These are phyloP conservation scores for Triticum timopheevii DNA, from an alignment of 176 grass and related monocot genomes.

Conservation along the genomic window DNA sequence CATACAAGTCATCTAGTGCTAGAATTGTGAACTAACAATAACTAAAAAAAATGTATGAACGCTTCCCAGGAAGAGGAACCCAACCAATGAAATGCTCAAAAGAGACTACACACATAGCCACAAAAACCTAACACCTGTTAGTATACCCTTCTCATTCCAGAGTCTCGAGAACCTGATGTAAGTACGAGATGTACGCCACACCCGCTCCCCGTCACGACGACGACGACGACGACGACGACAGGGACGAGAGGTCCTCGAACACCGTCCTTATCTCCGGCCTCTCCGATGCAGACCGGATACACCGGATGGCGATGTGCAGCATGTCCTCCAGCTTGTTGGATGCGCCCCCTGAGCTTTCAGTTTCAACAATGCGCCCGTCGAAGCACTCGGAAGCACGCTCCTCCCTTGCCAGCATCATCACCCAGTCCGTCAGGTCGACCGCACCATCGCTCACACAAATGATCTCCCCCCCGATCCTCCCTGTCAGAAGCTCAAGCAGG, in stretches of 20 bases:
- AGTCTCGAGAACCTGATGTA: slow-evolving; percentile 18
- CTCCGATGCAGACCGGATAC: slow-evolving; percentile 70
- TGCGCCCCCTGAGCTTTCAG: slow-evolving; percentile 20
- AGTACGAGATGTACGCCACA: slow-evolving; percentile 65
- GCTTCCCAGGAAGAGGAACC: slow-evolving; percentile 19
- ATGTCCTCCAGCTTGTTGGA: slow-evolving; percentile 56
- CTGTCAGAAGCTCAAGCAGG: slow-evolving; percentile 80
- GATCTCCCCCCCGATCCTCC: slow-evolving; percentile 75
- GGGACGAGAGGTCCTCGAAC: slow-evolving; percentile 72
- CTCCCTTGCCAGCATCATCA: slow-evolving; percentile 66
- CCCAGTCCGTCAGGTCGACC: slow-evolving; percentile 91
- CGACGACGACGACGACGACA: slow-evolving; percentile 3
- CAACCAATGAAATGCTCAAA: slow-evolving; percentile 40
- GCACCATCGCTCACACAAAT: slow-evolving; percentile 64
- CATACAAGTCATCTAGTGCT: slow-evolving; percentile 32
- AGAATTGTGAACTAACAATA: slow-evolving; percentile 21
- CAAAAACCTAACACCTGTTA: slow-evolving; percentile 57
- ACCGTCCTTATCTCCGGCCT: slow-evolving; percentile 78
- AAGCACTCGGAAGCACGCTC: slow-evolving; percentile 72
- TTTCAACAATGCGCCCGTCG: slow-evolving; percentile 41
- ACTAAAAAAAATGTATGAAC: slow-evolving; percentile 50
- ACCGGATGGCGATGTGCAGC: slow-evolving; percentile 67
- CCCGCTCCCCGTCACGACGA: not conserved
- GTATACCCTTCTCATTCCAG: slow-evolving; percentile 32
- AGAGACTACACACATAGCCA: slow-evolving; percentile 29